A percentile compares a stretch with the other conserved stretches of the same genome.
Conservation (phyloP, 208 protist genomes). For the Blechomonas ayalai region DNA sequence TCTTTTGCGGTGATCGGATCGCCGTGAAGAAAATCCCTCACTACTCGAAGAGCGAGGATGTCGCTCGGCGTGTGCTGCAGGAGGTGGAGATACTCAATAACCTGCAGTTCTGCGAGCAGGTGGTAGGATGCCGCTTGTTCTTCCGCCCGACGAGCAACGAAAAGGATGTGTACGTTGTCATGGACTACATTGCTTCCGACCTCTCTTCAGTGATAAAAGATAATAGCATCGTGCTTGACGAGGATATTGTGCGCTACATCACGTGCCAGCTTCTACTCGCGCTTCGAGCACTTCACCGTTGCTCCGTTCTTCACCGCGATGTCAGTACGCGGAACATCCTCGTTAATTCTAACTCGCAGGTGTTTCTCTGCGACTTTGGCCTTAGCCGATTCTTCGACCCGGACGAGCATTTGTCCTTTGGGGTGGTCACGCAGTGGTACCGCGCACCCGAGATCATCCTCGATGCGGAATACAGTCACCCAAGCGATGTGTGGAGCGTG, state of each 20-base stretch:
- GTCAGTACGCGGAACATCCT: constrained; percentile 88
- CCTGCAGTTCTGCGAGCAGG: constrained; percentile 83
- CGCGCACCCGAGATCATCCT: constrained; percentile 90
- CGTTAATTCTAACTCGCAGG: constrained; percentile 76
- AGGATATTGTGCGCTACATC: constrained; percentile 80
- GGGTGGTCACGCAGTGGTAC: constrained; percentile 91
- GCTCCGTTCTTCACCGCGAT: constrained; percentile 80
- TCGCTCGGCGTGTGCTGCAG: constrained; percentile 74
- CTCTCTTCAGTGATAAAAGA: constrained; percentile 81
- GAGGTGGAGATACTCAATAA: constrained; percentile 85
- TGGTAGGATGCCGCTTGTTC: constrained; percentile 79
- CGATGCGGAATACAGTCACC: constrained; percentile 76
- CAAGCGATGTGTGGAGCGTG: constrained; percentile 86
- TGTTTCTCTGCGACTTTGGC: constrained; percentile 90
- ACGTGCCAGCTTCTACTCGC: constrained; percentile 83
- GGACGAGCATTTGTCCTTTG: constrained; percentile 87
- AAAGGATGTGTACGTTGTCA: constrained; percentile 91
- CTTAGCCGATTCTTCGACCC: constrained; percentile 90
- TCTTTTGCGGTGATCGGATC: constrained; percentile 64
- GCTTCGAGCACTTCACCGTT: constrained; percentile 82
- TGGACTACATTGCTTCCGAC: constrained; percentile 86
- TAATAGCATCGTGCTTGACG: constrained; percentile 58
- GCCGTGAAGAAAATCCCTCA: constrained; percentile 90
- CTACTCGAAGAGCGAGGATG: constrained; percentile 76
- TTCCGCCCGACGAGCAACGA: constrained; percentile 83